Percentiles rank a stretch among this genome's conserved stretches.
phyloP scores from a whole-genome alignment of 2,329 filamentous ascomycete species.

The Cryphonectria japonica region DNA sequence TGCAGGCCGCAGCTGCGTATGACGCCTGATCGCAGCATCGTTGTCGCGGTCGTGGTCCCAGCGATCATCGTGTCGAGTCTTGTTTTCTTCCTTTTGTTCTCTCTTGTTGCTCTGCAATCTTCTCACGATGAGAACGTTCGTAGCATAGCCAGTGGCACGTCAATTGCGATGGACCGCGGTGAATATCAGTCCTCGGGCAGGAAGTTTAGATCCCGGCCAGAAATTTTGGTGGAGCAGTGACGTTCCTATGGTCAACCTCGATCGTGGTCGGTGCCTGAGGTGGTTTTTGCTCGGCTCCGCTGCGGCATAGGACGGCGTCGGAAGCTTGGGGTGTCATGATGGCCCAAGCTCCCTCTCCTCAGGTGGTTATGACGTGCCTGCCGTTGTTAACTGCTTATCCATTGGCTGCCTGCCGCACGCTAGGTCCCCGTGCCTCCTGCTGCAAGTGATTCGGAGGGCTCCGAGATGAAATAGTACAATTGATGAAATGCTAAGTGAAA shows the following conservation, averaged over 20 bases:
- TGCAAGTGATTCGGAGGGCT: background rate
- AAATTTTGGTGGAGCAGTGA: slow-evolving; percentile 28
- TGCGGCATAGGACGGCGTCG: slow-evolving; percentile 1
- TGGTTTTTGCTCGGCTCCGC: slow-evolving; percentile 12
- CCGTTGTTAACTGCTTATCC: background rate
- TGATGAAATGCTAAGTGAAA: background rate
- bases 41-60: slow-evolving; percentile 30
- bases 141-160: background rate
- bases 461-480: background rate
- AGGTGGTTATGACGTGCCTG: slow-evolving; percentile 16
- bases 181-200: background rate
- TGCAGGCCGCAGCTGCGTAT: slow-evolving; percentile 35
- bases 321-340: slow-evolving; percentile 18
- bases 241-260: slow-evolving; percentile 12
- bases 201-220: slow-evolving; percentile 10
- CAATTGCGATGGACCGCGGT: background rate
- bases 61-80: background rate
- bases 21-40: slow-evolving; percentile 39
- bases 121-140: background rate
- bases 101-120: background rate
- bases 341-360: slow-evolving; percentile 7
- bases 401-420: background rate
- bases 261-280: background rate
- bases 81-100: background rate
- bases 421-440: background rate